Evolutionary conservation across 2,329 filamentous ascomycete species (phyloP).

Genomic region (Fusarium sambucinum): DNA sequence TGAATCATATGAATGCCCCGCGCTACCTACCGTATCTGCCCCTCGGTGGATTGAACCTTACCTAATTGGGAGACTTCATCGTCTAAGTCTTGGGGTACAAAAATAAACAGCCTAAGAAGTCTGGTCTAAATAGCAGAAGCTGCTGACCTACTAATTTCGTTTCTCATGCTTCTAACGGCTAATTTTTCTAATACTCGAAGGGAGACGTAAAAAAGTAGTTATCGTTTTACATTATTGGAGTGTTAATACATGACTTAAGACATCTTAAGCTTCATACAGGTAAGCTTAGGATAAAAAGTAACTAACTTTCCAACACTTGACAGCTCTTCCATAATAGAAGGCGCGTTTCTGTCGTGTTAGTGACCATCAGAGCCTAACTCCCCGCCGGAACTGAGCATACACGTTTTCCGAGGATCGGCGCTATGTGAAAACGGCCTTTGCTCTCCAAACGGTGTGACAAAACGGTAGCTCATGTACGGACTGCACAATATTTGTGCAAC

Average conservation of each 20-base stretch:
- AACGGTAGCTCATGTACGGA: not conserved
- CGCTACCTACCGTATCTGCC: conserved; percentile 2
- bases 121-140: too few relatives aligned
- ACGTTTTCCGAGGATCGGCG: conserved; percentile 12
- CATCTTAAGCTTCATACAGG: too few relatives aligned
- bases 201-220: too few relatives aligned
- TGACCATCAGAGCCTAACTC: conserved; percentile 2
- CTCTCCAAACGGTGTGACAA: not conserved
- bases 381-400: too few relatives aligned
- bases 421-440: not conserved
- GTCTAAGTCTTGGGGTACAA: too few relatives aligned
- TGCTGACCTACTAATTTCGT: too few relatives aligned
- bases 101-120: too few relatives aligned
- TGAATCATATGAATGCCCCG: conserved; percentile 12
- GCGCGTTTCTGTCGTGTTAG: too few relatives aligned
- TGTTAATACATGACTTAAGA: not conserved
- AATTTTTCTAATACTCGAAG: too few relatives aligned
- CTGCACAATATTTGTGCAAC: conserved; percentile 16
- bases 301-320: too few relatives aligned
- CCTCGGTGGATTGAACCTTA: conserved; percentile 7
- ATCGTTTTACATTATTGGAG: not conserved
- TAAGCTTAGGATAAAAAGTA: not conserved
- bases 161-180: too few relatives aligned
- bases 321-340: too few relatives aligned
- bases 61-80: conserved; percentile 1